A percentile compares a stretch with the other conserved stretches of the same genome.
These are phyloP conservation scores for Nicotiana benthamiana DNA, from an alignment of 257 asterid genomes.

Conservation along the genomic window DNA sequence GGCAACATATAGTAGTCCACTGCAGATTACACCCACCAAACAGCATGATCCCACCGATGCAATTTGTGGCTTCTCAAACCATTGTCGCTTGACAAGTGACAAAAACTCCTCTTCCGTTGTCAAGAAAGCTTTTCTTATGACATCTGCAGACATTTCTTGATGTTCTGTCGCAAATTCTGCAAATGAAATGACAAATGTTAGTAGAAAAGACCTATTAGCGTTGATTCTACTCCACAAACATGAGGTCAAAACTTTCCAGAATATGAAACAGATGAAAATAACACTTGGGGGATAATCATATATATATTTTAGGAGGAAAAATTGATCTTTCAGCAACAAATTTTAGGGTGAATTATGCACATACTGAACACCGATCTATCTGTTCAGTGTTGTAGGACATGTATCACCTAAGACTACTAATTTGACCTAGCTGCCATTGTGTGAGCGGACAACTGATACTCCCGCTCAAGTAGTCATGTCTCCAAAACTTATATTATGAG, in stretches of 20 bases:
- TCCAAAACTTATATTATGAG: too few relatives aligned
- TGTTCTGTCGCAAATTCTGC: slow-evolving; percentile 64
- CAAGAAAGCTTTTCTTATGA: slow-evolving; percentile 71
- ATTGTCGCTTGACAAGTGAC: slow-evolving; percentile 58
- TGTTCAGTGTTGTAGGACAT: not conserved
- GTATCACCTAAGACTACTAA: not conserved
- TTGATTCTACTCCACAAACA: not conserved
- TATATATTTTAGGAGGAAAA: not conserved
- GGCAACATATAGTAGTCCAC: slow-evolving; percentile 70
- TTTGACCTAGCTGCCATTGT: not conserved
- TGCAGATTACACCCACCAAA: slow-evolving; percentile 73
- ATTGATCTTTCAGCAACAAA: not conserved
- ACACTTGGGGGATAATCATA: not conserved
- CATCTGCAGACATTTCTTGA: slow-evolving; percentile 56
- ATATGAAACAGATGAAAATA: not conserved
- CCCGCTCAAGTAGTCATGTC: too few relatives aligned
- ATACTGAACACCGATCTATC: not conserved
- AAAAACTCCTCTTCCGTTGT: slow-evolving; percentile 84
- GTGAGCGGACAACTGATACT: too few relatives aligned
- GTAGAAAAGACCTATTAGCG: not conserved
- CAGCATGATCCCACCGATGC: slow-evolving; percentile 96
- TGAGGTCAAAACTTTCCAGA: not conserved
- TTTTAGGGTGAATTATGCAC: not conserved
- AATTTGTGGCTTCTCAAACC: slow-evolving; percentile 66
- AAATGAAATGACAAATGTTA: not conserved